Base-by-base conservation (phyloP, 163 green algal genomes). In the Scenedesmus sp. region DNA sequence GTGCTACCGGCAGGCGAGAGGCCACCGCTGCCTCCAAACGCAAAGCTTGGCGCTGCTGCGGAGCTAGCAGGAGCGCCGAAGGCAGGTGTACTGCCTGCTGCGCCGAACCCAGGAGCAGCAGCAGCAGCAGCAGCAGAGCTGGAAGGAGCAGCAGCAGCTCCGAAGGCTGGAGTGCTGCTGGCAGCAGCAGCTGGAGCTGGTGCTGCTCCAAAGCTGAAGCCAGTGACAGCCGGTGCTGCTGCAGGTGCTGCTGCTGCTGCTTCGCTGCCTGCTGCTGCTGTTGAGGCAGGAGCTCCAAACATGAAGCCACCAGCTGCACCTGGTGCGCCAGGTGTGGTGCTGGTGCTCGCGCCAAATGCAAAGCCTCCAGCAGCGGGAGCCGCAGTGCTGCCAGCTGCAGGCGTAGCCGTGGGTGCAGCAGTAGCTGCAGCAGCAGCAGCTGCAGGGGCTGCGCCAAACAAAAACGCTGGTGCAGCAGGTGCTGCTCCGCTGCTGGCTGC, bases 241-340 rank as follows among this genome's bases (percentile, higher is more conserved):
- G 82, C 82, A 54, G 55, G 82, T 7, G 52, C 4, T n/a, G 1
- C 13, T n/a, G 73, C 73, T 54, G 23, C 12, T 84, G 26, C 77
- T 16, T 26, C 46, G 54, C 81, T 86, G 54, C 81, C 66, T 66
- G 81, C 46, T 86, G 81, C 52, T 66, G 81, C 54, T 26, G 52
- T 62, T 60, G 81, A 55, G 10, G 81, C 81, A 62, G 81, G 52
- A 86, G 74, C 34, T 6, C 81, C 54, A 86, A 86, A 86, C 54
- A 7, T 86, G 8, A 86, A 62, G 4, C 54, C 54, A 66, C 8
- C 77, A 62, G 81, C 13, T 62, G 52, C 81, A 66, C 18, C 66
- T 76, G 66, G 18, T 34, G 3, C 16, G 8, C 18, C 16, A 9
- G 62, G 62, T 16, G 66, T 7, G 3, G 66, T 76, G 66, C 66